Evolutionary conservation across 1,139 yeast genomes (phyloP).

Genomic region (Spencermartinsiella ligniputridi): DNA sequence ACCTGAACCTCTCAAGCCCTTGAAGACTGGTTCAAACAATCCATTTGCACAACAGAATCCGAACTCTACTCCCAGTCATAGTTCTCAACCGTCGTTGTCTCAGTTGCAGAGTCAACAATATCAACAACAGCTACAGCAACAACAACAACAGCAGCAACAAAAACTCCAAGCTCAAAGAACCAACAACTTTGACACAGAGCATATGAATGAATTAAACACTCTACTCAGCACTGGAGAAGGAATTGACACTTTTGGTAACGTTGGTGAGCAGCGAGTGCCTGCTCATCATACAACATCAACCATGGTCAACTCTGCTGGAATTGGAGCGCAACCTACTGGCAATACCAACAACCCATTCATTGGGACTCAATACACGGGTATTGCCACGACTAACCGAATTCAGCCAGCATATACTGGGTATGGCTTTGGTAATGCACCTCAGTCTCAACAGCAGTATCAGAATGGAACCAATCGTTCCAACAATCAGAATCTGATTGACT

Average conservation of each 20-base stretch:
- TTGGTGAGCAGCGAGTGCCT: conserved; percentile 84
- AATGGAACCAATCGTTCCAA: conserved; percentile 6
- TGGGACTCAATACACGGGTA: conserved; percentile 70
- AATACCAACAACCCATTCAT: conserved; percentile 68
- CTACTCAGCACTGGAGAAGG: conserved; percentile 87
- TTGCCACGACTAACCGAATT: conserved; percentile 52
- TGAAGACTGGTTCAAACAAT: conserved; percentile 80
- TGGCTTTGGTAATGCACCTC: conserved; percentile 77
- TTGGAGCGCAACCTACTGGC: conserved; percentile 41
- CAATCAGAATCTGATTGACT: conserved; percentile 28
- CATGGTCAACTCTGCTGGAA: conserved; percentile 83
- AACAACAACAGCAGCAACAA: conserved; percentile 33
- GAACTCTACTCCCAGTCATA: conserved; percentile 15
- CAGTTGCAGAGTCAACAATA: conserved; percentile 25
- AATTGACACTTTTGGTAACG: conserved; percentile 91
- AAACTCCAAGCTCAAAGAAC: conserved; percentile 31
- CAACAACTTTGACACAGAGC: conserved; percentile 23
- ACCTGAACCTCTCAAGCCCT: conserved; percentile 46
- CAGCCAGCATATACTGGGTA: conserved; percentile 80
- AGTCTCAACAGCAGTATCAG: conserved; percentile 32
- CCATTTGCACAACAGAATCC: conserved; percentile 65
- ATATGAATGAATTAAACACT: conserved; percentile 58
- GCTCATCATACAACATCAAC: conserved; percentile 87
- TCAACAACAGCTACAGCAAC: conserved; percentile 32
- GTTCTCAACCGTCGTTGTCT: conserved; percentile 17